Percentiles rank a stretch among this genome's conserved stretches.
Conservation (phyloP, 2,329 filamentous ascomycete genomes). For the Blastomyces silverae region DNA sequence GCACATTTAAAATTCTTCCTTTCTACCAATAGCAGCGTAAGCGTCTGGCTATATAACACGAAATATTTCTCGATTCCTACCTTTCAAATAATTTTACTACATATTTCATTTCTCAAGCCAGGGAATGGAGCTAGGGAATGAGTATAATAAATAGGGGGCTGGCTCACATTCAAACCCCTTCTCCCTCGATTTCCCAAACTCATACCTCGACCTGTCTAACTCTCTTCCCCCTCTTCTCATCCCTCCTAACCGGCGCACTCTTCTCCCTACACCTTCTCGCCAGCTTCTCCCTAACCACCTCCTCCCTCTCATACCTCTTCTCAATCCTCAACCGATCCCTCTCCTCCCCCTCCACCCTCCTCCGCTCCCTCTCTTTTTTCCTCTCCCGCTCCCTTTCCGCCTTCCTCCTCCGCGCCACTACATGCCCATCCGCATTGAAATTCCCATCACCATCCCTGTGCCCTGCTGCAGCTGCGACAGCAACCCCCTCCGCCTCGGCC, state of each 20-base stretch:
- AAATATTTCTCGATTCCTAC: not conserved
- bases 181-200: not conserved
- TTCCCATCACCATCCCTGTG: slow-evolving; percentile 40
- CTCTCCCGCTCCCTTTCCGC: slow-evolving; percentile 37
- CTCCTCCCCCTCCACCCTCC: slow-evolving; percentile 38
- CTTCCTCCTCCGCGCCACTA: slow-evolving; percentile 39
- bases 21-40: not conserved
- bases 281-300: slow-evolving; percentile 36
- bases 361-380: slow-evolving; percentile 34
- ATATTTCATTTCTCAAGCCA: not conserved
- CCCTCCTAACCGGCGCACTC: slow-evolving; percentile 27
- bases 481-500: slow-evolving; percentile 34
- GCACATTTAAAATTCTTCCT: not conserved
- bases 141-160: not conserved
- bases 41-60: not conserved
- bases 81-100: not conserved
- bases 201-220: not conserved
- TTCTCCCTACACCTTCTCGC: slow-evolving; percentile 29
- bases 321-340: slow-evolving; percentile 27
- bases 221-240: slow-evolving; percentile 17
- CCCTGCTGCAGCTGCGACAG: slow-evolving; percentile 27
- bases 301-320: slow-evolving; percentile 34
- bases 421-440: slow-evolving; percentile 37
- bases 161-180: not conserved
- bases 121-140: no score